Evolutionary conservation across 2,329 filamentous ascomycete species (phyloP), one percentile per base, ranked within the genome.

Genomic region (Moelleriella libera): DNA sequence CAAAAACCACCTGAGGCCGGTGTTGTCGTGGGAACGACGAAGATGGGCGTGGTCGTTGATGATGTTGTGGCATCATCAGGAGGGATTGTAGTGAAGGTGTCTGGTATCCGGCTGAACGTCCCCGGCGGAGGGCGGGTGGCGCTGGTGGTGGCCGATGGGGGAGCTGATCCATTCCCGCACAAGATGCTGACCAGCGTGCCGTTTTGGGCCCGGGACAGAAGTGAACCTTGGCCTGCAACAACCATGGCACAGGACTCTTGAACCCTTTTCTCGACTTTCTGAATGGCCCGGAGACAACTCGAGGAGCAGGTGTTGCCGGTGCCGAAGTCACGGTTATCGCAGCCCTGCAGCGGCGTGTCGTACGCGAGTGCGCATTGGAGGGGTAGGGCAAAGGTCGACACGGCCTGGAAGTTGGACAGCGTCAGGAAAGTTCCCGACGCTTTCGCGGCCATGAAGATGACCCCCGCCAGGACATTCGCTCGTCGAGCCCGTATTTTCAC

Each of bases 281-380:
- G 37, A 42, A 67, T 50, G 2, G 55, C 62, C 6, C 51, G 50
- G 41, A 57, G 57, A 51, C 70, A 73, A 4, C 47, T 49, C 4
- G 49, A 39, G 12, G 69, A 70, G 55, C 70, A 73, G 2, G 53
- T 53, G 10, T 52, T 58, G 37, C 59, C 60, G 2, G 47, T 47
- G 30, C 41, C 30, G 28, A 70, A 70, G 52, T 72, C 69, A 47
- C 47, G 30, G 4, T 53, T 34, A 4, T 46, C 48, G 54, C 70
- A 73, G 45, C 61, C 60, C n/a, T 48, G 41, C 30, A 73, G 62
- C 5, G 62, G 62, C 5, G 58, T 57, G 52, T 68, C 66, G 57
- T 73, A 73, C 34, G 65, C 68, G 39, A 63, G 53, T 11, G 64
- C 56, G 52, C 70, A 73, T 41, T 52, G 53, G 37, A 65, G 47